Conservation (phyloP, 108 stramenopile species). For the Phaeodactylum tricornutum region DNA sequence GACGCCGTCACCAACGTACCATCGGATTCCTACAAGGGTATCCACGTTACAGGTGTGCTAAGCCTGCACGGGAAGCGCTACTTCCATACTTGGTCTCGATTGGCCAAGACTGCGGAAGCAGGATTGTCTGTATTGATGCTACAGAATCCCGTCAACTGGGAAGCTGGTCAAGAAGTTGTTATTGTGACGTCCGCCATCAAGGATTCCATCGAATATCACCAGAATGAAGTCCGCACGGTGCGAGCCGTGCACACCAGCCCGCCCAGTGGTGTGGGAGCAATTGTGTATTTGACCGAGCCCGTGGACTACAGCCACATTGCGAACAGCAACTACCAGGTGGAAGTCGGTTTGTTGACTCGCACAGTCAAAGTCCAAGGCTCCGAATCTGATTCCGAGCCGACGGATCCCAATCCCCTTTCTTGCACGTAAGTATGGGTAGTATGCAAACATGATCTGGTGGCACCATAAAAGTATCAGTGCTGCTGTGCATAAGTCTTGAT, state of each 20-base stretch:
- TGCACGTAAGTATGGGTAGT: constrained; percentile 4
- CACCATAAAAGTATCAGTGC: too few relatives aligned
- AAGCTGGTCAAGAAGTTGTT: constrained; percentile 26
- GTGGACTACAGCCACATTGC: constrained; percentile 23
- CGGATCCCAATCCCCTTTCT: constrained; percentile 19
- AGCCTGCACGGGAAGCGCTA: constrained; percentile 25
- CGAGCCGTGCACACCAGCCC: constrained; percentile 7
- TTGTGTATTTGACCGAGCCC: constrained; percentile 14
- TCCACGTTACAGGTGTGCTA: constrained; percentile 20
- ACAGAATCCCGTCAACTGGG: constrained; percentile 36
- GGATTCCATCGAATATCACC: constrained; percentile 19
- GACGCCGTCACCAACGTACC: constrained; percentile 3
- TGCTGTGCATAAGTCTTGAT: too few relatives aligned
- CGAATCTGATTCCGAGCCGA: constrained; percentile 22
- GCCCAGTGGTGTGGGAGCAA: constrained; percentile 8
- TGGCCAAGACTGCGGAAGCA: constrained; percentile 13
- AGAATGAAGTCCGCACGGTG: constrained; percentile 24
- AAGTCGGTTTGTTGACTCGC: constrained; percentile 37
- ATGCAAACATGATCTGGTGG: too few relatives aligned
- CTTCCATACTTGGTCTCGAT: constrained; percentile 31
- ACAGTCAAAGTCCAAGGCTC: constrained; percentile 36
- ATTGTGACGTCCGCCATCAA: constrained; percentile 22
- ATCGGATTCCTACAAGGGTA: constrained; percentile 23
- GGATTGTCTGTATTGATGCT: constrained; percentile 15
- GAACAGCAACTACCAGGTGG: constrained; percentile 31